Evolutionary conservation across 306 rosid genomes (phyloP), one percentile per base, ranked within the genome.

Genomic region (Prosopis cineraria): DNA sequence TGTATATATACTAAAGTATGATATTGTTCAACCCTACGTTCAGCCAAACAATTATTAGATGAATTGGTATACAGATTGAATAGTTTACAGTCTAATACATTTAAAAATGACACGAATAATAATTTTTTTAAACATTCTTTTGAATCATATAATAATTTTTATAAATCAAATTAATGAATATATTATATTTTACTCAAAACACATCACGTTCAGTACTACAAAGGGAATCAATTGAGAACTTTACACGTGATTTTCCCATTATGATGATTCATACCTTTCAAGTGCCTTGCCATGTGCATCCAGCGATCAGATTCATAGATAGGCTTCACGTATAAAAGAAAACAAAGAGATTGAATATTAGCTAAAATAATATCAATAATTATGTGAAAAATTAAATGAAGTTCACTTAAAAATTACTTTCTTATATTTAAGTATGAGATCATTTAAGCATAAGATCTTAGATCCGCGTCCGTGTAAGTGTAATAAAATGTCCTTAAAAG

Each of bases 191-290:
- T 31, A 64, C 48, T 44, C 41, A 24, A 12, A 44, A 43, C 30
- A 39, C 58, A 74, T 58, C 52, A 66, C 44, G 48, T 29, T 71
- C 37, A 36, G 75, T 63, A 62, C 25, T 63, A 62, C 25, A 13
- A 41, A 34, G 25, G 62, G 48, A 31, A 53, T 58, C 70, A 43
- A 25, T 17, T 36, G 48, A 45, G 17, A 14, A 52, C 14, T 52
- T 17, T 16, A 37, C 76, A 77, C 76, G 84, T 82, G 84, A 82
- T 58, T 71, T 65, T 50, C 36, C 55, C 60, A 11, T 45, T 75
- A 45, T 47, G 64, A 75, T 52, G 64, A 75, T 52, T 70, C 10
- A 19, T 34, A 0, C 27, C 27, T 13, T 52, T 20, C 14, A 9
- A 52, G 5, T 20, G 29, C 25, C 20, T 52, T n/a, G 20, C 20